Base-by-base conservation (phyloP, 352 stramenopile genomes). In the Phytophthora podocarpi region DNA sequence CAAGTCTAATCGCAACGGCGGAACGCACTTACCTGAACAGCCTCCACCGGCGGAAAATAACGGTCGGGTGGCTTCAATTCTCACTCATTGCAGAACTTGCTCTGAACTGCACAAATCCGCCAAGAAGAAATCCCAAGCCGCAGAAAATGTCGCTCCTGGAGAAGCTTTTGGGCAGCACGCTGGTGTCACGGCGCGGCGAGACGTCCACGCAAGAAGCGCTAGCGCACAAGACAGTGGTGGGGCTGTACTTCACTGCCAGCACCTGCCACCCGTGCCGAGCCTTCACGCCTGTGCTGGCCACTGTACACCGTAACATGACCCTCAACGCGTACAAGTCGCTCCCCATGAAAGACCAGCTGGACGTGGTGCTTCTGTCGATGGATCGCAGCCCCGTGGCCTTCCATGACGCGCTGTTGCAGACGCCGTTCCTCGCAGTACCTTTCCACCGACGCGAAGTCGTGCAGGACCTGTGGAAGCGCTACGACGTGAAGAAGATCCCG, bases 401-500 rank as follows among this genome's bases (percentile, higher is more conserved):
- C 66, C 73, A 74, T 46, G 80, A 89, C 54, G 62, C 68, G 12
- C 53, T 89, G 52, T 49, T 87, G 50, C 80, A 87, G 66, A 82
- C 67, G 34, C 80, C 80, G 45, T 89, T 86, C 64, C 67, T 78
- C 36, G 80, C 75, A 4, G 62, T 89, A 41, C 80, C 80, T 6
- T 86, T 85, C 30, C 62, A 72, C n/a, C 70, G 69, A 8, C 77
- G 72, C 18, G 73, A 86, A 15, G 58, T 76, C 20, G 75, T 79
- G 23, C 76, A 84, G 56, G 75, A 86, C 37, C 52, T 89, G 24
- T 82, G 80, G 73, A 84, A 84, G 56, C 74, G 75, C 53, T 87
- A 89, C 67, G 75, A 89, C 28, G 76, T 87, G 18, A 86, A 85
- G 71, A 85, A 69, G 47, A 87, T 89, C 54, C 80, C 80, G 55